Percentiles rank a stretch among this genome's conserved stretches.
Evolutionary conservation across 2,329 filamentous ascomycete species (phyloP).

Genomic region (Aspergillus viridinutans): DNA sequence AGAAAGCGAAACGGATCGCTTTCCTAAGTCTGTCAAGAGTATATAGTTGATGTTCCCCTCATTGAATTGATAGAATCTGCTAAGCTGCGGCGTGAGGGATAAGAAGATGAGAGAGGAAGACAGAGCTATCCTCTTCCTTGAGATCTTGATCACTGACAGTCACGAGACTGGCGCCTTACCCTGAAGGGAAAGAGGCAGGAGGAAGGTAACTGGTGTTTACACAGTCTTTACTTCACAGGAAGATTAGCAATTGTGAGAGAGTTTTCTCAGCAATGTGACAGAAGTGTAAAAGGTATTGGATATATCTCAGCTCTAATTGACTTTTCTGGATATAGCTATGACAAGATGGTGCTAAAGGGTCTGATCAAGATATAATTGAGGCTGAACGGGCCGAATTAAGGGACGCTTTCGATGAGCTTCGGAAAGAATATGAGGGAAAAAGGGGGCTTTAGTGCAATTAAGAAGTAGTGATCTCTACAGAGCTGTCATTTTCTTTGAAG

Average conservation of each 20-base stretch:
- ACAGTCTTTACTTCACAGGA: not conserved
- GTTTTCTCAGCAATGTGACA: too few species aligned
- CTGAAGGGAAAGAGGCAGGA: not conserved
- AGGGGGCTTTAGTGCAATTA: not conserved
- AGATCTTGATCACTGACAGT: not conserved
- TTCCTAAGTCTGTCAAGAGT: not conserved
- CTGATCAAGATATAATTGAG: too few species aligned
- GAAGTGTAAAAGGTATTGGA: too few species aligned
- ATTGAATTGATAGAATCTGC: not conserved
- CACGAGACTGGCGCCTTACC: not conserved
- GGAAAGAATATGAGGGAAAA: not conserved
- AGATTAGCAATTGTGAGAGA: not conserved
- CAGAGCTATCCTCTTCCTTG: not conserved
- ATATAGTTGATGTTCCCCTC: not conserved
- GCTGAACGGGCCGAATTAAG: too few species aligned
- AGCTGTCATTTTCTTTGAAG: not conserved
- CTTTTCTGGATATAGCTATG: too few species aligned
- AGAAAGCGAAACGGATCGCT: not conserved
- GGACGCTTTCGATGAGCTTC: not conserved
- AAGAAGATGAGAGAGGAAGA: not conserved
- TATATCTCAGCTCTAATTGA: too few species aligned
- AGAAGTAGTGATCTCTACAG: not conserved
- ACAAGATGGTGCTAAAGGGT: too few species aligned
- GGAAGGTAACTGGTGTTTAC: not conserved
- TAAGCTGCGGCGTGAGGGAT: not conserved